Evolutionary conservation across 306 rosid genomes (phyloP).

Genomic region (Quercus parvula): DNA sequence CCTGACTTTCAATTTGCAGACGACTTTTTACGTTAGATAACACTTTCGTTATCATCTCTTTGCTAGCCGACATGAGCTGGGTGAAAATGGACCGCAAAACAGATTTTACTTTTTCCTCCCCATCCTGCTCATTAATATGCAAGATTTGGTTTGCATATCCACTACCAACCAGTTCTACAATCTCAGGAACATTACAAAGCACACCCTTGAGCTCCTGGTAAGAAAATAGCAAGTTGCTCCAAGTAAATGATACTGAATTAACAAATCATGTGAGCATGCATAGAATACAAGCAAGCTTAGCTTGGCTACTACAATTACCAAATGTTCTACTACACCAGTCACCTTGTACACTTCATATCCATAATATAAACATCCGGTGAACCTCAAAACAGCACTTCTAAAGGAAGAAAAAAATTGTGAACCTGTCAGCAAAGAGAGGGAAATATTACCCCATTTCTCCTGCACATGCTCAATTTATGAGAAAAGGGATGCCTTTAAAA

Average conservation of each 20-base stretch:
- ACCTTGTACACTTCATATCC: neutral
- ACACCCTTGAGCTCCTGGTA: constrained; percentile 79
- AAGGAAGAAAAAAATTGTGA: neutral
- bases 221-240: constrained; percentile 15
- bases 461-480: neutral
- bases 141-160: constrained; percentile 50
- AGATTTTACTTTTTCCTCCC: constrained; percentile 50
- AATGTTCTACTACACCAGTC: neutral
- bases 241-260: constrained; percentile 2
- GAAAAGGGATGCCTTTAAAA: neutral
- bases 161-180: constrained; percentile 60
- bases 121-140: constrained; percentile 41
- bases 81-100: constrained; percentile 63
- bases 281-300: constrained; percentile 13
- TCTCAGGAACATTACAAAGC: constrained; percentile 73
- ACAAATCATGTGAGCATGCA: neutral
- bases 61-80: constrained; percentile 71
- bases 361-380: neutral
- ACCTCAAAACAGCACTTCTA: neutral
- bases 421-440: neutral
- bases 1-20: constrained; percentile 64
- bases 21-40: constrained; percentile 60
- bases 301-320: neutral
- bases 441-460: neutral
- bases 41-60: constrained; percentile 46